Evolutionary conservation across 805 yeast species (phyloP).

Genomic region (Kodamaea nitidulidarum): DNA sequence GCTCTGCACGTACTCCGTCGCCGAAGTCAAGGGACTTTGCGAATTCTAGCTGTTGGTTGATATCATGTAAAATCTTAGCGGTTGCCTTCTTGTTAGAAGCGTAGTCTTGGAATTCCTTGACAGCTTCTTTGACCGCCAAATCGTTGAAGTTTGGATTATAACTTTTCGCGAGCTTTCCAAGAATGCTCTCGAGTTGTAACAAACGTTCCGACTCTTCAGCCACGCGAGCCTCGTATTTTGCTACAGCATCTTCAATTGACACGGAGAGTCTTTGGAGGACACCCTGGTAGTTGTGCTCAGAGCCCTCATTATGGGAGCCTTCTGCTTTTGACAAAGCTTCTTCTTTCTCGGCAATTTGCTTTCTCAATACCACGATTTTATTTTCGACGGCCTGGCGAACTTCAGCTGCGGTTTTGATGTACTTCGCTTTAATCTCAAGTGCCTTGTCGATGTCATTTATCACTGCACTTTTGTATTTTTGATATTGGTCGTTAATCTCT

Average conservation of each 20-base stretch:
- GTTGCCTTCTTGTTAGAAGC: slow-evolving; percentile 33
- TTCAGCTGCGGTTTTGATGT: slow-evolving; percentile 18
- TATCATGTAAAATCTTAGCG: neutral
- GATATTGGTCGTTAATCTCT: slow-evolving; percentile 43
- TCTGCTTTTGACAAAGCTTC: slow-evolving; percentile 6
- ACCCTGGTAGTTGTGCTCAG: slow-evolving; percentile 7
- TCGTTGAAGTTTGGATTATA: slow-evolving; percentile 86
- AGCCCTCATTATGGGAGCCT: neutral
- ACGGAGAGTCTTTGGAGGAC: slow-evolving; percentile 18
- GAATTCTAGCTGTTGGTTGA: neutral
- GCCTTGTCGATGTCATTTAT: slow-evolving; percentile 20
- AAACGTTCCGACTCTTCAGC: slow-evolving; percentile 17
- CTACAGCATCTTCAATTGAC: slow-evolving; percentile 11
- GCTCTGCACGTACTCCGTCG: slow-evolving; percentile 13
- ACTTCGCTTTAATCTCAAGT: slow-evolving; percentile 25
- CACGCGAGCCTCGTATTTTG: slow-evolving; percentile 5
- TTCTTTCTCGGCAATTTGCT: slow-evolving; percentile 8
- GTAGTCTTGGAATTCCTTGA: slow-evolving; percentile 50
- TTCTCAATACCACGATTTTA: slow-evolving; percentile 7
- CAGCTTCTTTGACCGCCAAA: slow-evolving; percentile 74
- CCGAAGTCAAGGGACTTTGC: neutral
- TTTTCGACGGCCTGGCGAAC: slow-evolving; percentile 14
- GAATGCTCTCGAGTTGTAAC: slow-evolving; percentile 40
- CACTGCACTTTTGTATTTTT: slow-evolving; percentile 8
- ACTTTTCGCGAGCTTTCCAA: slow-evolving; percentile 47